Evolutionary conservation across 2,329 filamentous ascomycete species (phyloP), one percentile per base, ranked within the genome.

Genomic region (Phymatotrichopsis omnivora): DNA sequence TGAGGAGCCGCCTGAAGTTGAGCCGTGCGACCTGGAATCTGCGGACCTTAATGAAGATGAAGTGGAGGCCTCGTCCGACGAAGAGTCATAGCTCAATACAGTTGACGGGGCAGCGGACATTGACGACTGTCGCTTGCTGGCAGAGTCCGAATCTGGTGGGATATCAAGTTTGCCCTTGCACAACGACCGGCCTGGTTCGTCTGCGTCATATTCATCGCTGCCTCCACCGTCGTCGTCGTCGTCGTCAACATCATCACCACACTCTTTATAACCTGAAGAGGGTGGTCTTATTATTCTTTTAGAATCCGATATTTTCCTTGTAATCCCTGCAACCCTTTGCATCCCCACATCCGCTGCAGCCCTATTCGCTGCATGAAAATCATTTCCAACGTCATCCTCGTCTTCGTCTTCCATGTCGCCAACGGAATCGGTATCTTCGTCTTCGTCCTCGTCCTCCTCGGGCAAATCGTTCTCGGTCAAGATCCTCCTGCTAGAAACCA

Each of bases 241-340:
- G n/a, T n/a, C n/a, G n/a, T n/a, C n/a, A n/a, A n/a, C n/a, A n/a
- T n/a, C n/a, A n/a, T n/a, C n/a, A n/a, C n/a, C n/a, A n/a, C n/a
- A n/a, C 28, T 49, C 48, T 10, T 8, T 40, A 37, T 48, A 37
- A 29, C 45, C 40, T 11, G 48, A 45, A 20, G 48, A 51, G 17
- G 45, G 45, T 22, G 47, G 50, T n/a, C 45, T 48, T 38, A 42
- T 35, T 23, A 56, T 56, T 32, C 53, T 47, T 38, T 48, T 56
- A 4, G 53, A 56, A 49, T 55, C 53, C 8, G 53, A 56, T 45
- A 55, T 55, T 27, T 53, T 53, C 30, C 53, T 49, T 19, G 49
- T 52, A 22, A 56, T 42, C 19, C 53, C 52, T 3, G 46, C 45
- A 36, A 51, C 30, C 28, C 49, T 49, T 24, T 47, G 47, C 50